Evolutionary conservation across 1,139 yeast species (phyloP).

Genomic region (Yamadazyma sp.): DNA sequence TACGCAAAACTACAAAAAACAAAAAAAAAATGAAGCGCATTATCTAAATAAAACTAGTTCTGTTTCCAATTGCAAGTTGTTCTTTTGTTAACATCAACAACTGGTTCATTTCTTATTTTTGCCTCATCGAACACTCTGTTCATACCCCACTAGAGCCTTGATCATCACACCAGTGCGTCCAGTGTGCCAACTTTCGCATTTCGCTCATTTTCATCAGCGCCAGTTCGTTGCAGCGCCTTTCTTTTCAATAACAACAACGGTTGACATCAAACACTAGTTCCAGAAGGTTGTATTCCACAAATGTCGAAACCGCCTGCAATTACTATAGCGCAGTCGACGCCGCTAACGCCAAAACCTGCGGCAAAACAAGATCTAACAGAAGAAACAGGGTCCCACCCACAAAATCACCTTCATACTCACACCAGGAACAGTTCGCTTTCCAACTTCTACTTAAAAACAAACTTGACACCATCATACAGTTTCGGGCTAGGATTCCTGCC

Average conservation of each 20-base stretch:
- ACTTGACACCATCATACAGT: slow-evolving; percentile 36
- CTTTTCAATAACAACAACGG: too few relatives aligned
- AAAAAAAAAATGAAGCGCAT: background rate
- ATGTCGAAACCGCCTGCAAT: slow-evolving; percentile 2
- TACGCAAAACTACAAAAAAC: background rate
- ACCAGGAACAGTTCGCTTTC: slow-evolving; percentile 2
- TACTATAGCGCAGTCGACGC: slow-evolving; percentile 1
- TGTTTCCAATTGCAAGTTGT: background rate
- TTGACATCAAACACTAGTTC: background rate
- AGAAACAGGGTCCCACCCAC: background rate
- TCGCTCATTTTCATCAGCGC: background rate
- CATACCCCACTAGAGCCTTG: background rate
- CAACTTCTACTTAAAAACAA: slow-evolving; percentile 1
- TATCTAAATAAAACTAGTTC: background rate
- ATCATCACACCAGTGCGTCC: background rate
- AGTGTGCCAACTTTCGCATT: background rate
- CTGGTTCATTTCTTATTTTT: too few relatives aligned
- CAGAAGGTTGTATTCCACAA: too few relatives aligned
- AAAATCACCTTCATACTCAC: background rate
- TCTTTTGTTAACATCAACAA: background rate
- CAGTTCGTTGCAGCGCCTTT: background rate
- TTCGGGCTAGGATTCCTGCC: slow-evolving; percentile 49
- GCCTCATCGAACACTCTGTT: too few relatives aligned
- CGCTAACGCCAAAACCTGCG: slow-evolving; percentile 4
- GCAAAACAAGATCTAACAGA: background rate